Evolutionary conservation across 1,139 yeast genomes (phyloP), one percentile per base, ranked within the genome.

Genomic region (Hyphopichia pseudoburtonii): DNA sequence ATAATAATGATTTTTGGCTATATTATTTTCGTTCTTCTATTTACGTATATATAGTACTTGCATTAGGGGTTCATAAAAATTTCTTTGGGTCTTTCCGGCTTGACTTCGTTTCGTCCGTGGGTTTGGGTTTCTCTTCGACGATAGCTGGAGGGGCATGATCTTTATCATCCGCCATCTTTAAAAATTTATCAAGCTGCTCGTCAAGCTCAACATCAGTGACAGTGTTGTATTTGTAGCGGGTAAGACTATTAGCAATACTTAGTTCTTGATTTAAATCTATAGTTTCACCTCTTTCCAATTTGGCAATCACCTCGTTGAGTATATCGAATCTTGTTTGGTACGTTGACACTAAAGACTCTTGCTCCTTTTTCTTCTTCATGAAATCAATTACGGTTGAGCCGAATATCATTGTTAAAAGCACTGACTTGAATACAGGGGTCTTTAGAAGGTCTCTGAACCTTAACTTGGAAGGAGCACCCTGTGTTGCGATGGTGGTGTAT

Each of bases 351-450:
- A 70, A 50, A 7, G 50, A 42, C 25, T 68, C 72, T 17, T 63
- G 47, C 28, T 62, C 69, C 35, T 60, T 62, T 19, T 72, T 51
- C 34, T 54, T 57, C 29, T 60, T 59, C 48, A 68, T 64, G 36
- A 63, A 52, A 36, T 70, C 75, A 4, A 70, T 63, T 12, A 68
- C 68, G 2, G 60, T 63, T 5, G 73, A 56, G 3, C 74, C 73
- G 46, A 70, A 66, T 11, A 70, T 46, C 23, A 70, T 45, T 3
- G 72, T 64, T 26, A 68, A 58, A 11, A 69, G 43, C 6, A 70
- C 50, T 16, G 74, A 61, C 49, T 71, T 71, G 39, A 68, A 54
- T 3, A 66, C 57, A 3, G 76, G 70, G 0, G 67, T 56, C 18
- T 48, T 46, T 5, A 59, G 34, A 5, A 59, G 39, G 17, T 56